Evolutionary conservation across 331 rosid species (phyloP), one percentile per base, ranked within the genome.

Genomic region (Dryas integrifolia): DNA sequence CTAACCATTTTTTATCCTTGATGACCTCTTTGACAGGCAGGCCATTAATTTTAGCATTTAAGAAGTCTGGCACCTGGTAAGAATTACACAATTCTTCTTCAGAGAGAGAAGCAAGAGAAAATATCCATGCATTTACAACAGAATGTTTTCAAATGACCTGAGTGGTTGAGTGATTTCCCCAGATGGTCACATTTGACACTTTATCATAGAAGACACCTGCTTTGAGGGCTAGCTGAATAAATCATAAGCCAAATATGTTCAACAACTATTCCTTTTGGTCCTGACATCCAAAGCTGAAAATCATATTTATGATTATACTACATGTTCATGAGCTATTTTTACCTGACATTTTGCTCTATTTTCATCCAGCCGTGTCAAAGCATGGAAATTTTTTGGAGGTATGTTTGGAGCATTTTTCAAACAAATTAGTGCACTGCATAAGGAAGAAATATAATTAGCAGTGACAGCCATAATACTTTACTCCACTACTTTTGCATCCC

Each of bases 91-190:
- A 26, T 10, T 58, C 40, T 73, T 52, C 58, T 67, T 74, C 69
- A 15, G 73, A 66, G 81, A 75, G 48, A 70, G 60, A 72, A 74
- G 47, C 35, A 41, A 10, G 74, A 45, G 39, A 49, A 48, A 14
- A 79, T 69, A 72, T 16, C 49, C 40, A 58, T 12, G 30, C 11
- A 44, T 44, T 73, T 11, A 73, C 60, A 51, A 72, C 18, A 56
- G 51, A 60, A 51, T 66, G 64, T 21, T 57, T 75, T 67, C 60
- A 73, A 58, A 49, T 79, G 45, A 93, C 97, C 92, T 94, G 98
- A 77, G 98, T 94, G 69, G 97, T 94, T 59, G 98, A 94, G 84
- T 94, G 98, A 85, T 94, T 94, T 70, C 97, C 98, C 98, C 98
- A 94, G 57, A 94, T 91, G 26, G 98, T 94, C 92, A 84, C 10